Conservation (phyloP, 108 stramenopile species). For the Parmales sp. region DNA sequence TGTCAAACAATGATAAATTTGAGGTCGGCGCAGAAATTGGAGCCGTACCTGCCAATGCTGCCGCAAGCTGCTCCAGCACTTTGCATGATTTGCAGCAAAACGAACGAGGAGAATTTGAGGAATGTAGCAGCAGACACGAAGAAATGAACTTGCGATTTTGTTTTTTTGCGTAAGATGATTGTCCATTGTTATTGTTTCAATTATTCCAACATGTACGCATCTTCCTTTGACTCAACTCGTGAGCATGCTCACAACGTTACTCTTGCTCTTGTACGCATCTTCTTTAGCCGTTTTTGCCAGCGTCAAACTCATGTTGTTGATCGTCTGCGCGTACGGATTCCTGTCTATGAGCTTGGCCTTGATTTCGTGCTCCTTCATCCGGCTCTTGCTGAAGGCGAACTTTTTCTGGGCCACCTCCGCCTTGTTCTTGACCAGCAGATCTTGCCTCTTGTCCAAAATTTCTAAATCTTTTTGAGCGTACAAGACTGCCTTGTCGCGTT, state of each 20-base stretch:
- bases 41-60: background rate
- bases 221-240: background rate
- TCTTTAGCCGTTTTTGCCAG: background rate
- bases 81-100: background rate
- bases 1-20: background rate
- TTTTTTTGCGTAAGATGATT: background rate
- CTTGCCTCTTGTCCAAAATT: background rate
- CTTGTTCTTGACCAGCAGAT: background rate
- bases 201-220: background rate
- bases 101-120: background rate
- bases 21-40: background rate
- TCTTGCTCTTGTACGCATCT: background rate
- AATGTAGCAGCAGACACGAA: background rate
- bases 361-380: slow-evolving; percentile 3
- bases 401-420: background rate
- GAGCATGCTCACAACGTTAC: background rate
- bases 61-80: background rate
- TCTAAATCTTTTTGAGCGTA: background rate
- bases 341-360: slow-evolving; percentile 5
- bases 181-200: background rate
- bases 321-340: background rate
- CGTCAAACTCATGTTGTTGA: slow-evolving; percentile 3
- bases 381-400: background rate
- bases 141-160: background rate
- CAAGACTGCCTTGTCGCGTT: background rate